These are phyloP conservation scores for Camelina hispida DNA, from an alignment of 345 rosid genomes.

Conservation along the genomic window DNA sequence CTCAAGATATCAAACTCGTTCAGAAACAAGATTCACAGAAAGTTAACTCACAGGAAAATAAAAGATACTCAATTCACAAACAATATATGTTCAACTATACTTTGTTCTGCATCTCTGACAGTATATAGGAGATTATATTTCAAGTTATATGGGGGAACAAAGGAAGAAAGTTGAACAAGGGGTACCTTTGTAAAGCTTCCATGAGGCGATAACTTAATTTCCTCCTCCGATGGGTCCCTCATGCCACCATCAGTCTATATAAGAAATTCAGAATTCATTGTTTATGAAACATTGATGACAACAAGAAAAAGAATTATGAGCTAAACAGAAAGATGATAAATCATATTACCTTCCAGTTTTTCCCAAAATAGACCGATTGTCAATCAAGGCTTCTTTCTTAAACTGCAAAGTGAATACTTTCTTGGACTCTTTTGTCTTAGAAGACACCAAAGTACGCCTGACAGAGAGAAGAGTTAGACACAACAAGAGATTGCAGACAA, in stretches of 20 bases:
- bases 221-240: slow-evolving; percentile 62
- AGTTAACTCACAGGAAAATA: too few species aligned
- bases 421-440: slow-evolving; percentile 63
- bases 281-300: slow-evolving; percentile 9
- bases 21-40: neutral
- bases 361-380: slow-evolving; percentile 42
- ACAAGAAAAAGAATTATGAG: neutral
- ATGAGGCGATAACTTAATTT: slow-evolving; percentile 55
- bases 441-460: slow-evolving; percentile 68
- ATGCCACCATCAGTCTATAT: slow-evolving; percentile 63
- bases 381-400: slow-evolving; percentile 56
- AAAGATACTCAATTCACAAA: too few species aligned
- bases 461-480: slow-evolving; percentile 16
- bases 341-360: slow-evolving; percentile 60
- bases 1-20: neutral
- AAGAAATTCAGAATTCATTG: slow-evolving; percentile 7
- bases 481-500: slow-evolving; percentile 20
- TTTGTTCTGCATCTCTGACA: neutral
- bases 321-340: slow-evolving; percentile 15
- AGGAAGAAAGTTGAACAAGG: neutral
- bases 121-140: neutral
- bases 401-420: slow-evolving; percentile 61
- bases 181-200: slow-evolving; percentile 63
- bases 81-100: neutral
- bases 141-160: slow-evolving; percentile 6